A percentile compares a stretch with the other conserved stretches of the same genome.
Evolutionary conservation across 208 protist genomes (phyloP).

Genomic region (Wallacemonas sp.): DNA sequence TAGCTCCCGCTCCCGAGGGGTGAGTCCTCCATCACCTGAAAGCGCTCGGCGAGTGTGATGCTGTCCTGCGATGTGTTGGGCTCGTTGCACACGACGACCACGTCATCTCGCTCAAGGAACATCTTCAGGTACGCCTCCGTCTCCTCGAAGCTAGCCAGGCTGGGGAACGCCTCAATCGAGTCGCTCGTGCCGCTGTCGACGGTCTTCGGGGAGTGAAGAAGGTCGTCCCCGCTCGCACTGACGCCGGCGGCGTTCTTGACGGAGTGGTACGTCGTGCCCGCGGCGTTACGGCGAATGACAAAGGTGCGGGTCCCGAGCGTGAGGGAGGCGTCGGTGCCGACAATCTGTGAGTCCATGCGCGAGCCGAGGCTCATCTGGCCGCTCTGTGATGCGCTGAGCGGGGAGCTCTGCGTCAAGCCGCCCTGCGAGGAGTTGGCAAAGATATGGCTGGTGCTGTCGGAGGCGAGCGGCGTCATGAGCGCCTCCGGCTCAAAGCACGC

Average conservation of each 20-base stretch:
- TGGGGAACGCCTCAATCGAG: slow-evolving; percentile 2
- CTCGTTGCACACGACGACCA: slow-evolving; percentile 72
- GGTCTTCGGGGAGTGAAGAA: background rate
- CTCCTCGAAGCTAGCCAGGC: background rate
- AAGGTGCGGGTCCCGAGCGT: slow-evolving; percentile 10
- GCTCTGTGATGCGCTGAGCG: background rate
- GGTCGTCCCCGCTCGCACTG: background rate
- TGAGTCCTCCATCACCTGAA: slow-evolving; percentile 40
- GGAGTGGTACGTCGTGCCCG: background rate
- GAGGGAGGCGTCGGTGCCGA: background rate
- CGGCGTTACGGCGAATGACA: background rate
- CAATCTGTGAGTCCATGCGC: background rate
- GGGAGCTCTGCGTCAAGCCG: slow-evolving; percentile 1
- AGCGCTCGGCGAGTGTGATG: slow-evolving; percentile 51
- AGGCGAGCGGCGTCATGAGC: background rate
- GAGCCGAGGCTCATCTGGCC: background rate
- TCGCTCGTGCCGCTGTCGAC: background rate
- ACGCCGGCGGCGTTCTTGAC: background rate
- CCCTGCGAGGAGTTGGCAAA: slow-evolving; percentile 1
- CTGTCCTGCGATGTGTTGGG: slow-evolving; percentile 37
- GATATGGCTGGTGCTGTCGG: background rate
- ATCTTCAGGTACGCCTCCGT: slow-evolving; percentile 18
- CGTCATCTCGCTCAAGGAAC: slow-evolving; percentile 39
- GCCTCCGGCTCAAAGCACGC: no score
- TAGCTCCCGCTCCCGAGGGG: slow-evolving; percentile 53